Conservation (phyloP, 1,284 basidiomycete species). For the Fomitopsis pinicola region DNA sequence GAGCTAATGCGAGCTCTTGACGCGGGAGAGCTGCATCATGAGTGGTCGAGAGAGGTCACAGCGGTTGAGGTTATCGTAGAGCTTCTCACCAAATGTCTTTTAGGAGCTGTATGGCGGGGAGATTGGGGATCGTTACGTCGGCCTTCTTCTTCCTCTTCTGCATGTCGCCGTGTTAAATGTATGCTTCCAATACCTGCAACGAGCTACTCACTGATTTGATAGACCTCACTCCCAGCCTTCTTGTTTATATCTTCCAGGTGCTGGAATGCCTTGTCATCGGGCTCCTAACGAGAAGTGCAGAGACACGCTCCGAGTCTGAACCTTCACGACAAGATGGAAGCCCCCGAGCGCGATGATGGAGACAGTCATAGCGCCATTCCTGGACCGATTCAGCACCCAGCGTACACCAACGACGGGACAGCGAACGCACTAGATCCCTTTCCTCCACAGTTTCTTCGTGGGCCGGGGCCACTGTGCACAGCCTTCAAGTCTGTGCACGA, state of each 20-base stretch:
- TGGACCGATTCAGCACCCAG: constrained; percentile 23
- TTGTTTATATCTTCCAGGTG: constrained; percentile 88
- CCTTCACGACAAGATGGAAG: constrained; percentile 92
- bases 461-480: too few species aligned
- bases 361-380: constrained; percentile 91
- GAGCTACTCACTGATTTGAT: constrained; percentile 44
- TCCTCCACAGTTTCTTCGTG: constrained; percentile 91
- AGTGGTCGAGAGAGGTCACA: constrained; percentile 95
- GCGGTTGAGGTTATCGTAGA: constrained; percentile 83
- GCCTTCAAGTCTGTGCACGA: too few species aligned
- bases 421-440: constrained; percentile 77
- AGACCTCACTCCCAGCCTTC: constrained; percentile 72
- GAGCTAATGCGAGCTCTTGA: constrained; percentile 92
- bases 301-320: constrained; percentile 92
- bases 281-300: constrained; percentile 89
- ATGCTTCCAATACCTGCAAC: constrained; percentile 3
- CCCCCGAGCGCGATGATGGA: constrained; percentile 91
- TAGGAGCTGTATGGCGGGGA: constrained; percentile 90
- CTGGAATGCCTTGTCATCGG: constrained; percentile 70
- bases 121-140: constrained; percentile 60
- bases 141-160: constrained; percentile 61
- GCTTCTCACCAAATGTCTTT: constrained; percentile 88
- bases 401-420: background rate
- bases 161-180: background rate
- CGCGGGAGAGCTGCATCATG: constrained; percentile 94